Evolutionary conservation across 139 green algal genomes (phyloP).

Genomic region (Micractinium sp.): DNA sequence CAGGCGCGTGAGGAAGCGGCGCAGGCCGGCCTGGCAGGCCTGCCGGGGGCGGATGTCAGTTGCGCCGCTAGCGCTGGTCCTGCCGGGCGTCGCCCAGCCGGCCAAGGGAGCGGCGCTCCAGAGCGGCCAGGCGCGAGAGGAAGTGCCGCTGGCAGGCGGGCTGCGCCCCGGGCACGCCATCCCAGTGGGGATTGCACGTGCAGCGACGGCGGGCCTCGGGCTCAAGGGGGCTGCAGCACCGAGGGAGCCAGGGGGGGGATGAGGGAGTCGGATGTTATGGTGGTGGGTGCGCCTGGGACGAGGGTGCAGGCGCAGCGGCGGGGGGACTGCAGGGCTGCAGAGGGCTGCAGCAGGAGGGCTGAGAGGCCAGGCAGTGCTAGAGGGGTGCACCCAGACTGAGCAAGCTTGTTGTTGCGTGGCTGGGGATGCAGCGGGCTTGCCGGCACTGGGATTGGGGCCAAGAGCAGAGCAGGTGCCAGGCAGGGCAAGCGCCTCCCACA

Average conservation of each 20-base stretch:
- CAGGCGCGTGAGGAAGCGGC: no score
- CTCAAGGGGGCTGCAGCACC: background rate
- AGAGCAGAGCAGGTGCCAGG: no score
- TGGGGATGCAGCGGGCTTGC: no score
- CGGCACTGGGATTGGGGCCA: no score
- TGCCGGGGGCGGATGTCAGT: no score
- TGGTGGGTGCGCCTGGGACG: background rate
- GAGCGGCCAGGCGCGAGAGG: background rate
- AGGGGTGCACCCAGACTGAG: no score
- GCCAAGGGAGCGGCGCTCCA: no score
- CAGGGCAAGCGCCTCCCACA: no score
- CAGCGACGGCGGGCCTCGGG: background rate
- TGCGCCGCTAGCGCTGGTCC: no score
- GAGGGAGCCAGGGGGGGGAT: background rate
- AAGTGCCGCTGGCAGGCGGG: conserved; percentile 15
- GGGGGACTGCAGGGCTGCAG: background rate
- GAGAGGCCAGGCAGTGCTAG: background rate
- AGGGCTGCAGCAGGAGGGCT: background rate
- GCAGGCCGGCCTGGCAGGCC: no score
- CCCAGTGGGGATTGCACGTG: conserved; percentile 1
- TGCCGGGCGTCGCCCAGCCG: no score
- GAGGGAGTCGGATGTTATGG: background rate
- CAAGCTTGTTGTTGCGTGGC: no score
- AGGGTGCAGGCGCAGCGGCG: background rate
- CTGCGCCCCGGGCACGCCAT: background rate